phyloP scores from a whole-genome alignment of 305 asterid genomes.

The Ilex paraguariensis region DNA sequence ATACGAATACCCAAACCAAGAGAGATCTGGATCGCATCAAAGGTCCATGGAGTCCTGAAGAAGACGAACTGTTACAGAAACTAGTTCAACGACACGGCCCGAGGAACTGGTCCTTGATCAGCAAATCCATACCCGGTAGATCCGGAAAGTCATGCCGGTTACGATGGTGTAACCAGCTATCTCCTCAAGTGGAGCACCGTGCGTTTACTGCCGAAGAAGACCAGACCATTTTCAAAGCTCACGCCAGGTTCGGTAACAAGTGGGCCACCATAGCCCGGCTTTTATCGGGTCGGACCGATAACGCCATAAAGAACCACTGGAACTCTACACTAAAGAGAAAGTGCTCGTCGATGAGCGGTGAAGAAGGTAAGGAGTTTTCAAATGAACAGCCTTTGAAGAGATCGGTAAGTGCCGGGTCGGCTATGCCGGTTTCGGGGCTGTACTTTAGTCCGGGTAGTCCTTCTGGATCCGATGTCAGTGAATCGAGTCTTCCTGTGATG shows the following conservation, averaged over 20 bases:
- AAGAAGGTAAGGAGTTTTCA: not conserved
- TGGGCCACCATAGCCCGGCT: constrained; percentile 45
- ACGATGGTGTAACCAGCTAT: constrained; percentile 51
- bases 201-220: constrained; percentile 37
- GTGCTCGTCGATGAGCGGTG: constrained; percentile 6
- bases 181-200: constrained; percentile 44
- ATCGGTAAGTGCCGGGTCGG: constrained; percentile 25
- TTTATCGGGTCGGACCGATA: constrained; percentile 37
- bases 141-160: constrained; percentile 41
- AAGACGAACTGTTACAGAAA: constrained; percentile 28
- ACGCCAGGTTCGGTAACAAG: constrained; percentile 33
- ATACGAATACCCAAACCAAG: not conserved
- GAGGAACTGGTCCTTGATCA: constrained; percentile 34
- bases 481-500: constrained; percentile 11
- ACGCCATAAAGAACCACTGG: constrained; percentile 49
- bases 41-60: constrained; percentile 46
- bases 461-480: constrained; percentile 23
- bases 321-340: constrained; percentile 35
- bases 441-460: constrained; percentile 22
- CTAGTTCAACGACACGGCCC: constrained; percentile 33
- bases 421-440: constrained; percentile 7
- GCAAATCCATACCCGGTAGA: constrained; percentile 35
- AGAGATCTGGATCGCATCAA: constrained; percentile 24
- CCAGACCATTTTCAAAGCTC: constrained; percentile 29
- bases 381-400: constrained; percentile 18